These are phyloP conservation scores for Euptelea pleiosperma DNA, from an alignment of 164 flowering plant genomes.

Conservation along the genomic window DNA sequence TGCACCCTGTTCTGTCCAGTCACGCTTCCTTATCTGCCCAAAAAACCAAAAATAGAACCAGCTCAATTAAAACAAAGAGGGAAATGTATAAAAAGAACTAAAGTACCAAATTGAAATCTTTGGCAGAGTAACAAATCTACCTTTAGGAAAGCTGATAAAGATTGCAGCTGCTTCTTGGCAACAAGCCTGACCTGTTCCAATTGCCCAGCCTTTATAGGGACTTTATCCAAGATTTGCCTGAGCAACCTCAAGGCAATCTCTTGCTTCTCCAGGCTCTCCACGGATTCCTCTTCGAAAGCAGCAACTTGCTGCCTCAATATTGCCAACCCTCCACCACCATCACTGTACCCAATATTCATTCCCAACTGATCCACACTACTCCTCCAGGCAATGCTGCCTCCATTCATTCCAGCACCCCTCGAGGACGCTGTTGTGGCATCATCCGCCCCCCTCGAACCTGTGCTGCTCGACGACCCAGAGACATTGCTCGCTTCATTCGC, in stretches of 20 bases:
- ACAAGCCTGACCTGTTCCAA: conserved; percentile 59
- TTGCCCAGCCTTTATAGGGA: conserved; percentile 39
- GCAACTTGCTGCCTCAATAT: conserved; percentile 43
- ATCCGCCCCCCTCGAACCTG: conserved; percentile 25
- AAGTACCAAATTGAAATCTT: too few species aligned
- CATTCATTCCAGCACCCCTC: conserved; percentile 38
- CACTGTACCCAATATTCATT: conserved; percentile 24
- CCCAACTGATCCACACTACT: conserved; percentile 47
- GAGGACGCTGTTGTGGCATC: conserved; percentile 35
- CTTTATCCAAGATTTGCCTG: conserved; percentile 55
- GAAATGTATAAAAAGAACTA: too few species aligned
- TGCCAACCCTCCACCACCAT: conserved; percentile 40
- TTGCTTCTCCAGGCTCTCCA: conserved; percentile 77
- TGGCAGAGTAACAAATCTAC: too few species aligned
- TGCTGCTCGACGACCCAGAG: conserved; percentile 42
- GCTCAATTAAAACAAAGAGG: not conserved
- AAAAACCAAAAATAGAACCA: conserved; percentile 7
- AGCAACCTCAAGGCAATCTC: conserved; percentile 65
- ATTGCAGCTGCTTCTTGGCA: conserved; percentile 70
- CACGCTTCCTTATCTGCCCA: conserved; percentile 85
- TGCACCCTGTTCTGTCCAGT: conserved; percentile 84
- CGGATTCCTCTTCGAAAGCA: conserved; percentile 72
- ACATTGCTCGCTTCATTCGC: conserved; percentile 41
- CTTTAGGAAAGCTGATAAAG: conserved; percentile 54
- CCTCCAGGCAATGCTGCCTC: conserved; percentile 44